These are phyloP conservation scores for Panicum miliaceum DNA, from an alignment of 176 grass and related monocot genomes.

Conservation along the genomic window DNA sequence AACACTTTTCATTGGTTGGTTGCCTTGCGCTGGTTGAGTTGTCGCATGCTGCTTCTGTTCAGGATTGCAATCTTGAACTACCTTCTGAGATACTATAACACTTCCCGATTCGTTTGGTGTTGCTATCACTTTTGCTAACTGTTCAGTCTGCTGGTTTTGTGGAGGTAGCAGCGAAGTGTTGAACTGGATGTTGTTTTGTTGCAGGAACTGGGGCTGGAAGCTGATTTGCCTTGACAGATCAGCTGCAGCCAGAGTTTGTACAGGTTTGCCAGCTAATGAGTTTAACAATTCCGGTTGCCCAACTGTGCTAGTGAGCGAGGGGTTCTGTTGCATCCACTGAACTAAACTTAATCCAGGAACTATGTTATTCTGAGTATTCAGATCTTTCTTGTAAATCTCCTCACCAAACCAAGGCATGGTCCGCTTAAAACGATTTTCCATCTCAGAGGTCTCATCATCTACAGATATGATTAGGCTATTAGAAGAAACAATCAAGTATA, in stretches of 20 bases:
- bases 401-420: constrained; percentile 73
- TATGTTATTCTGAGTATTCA: constrained; percentile 59
- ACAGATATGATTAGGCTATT: constrained; percentile 21
- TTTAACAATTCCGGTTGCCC: constrained; percentile 63
- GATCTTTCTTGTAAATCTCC: constrained; percentile 67
- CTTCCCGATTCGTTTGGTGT: constrained; percentile 50
- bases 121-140: constrained; percentile 50
- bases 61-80: constrained; percentile 48
- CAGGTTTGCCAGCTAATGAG: constrained; percentile 55
- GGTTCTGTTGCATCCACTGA: constrained; percentile 74
- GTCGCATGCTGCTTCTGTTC: constrained; percentile 50
- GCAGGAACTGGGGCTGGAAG: constrained; percentile 64
- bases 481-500: constrained; percentile 16
- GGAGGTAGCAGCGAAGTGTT: constrained; percentile 51
- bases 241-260: constrained; percentile 58
- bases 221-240: constrained; percentile 69
- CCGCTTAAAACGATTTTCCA: constrained; percentile 63
- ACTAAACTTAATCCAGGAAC: constrained; percentile 69
- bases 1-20: constrained; percentile 43
- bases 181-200: constrained; percentile 76
- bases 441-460: constrained; percentile 65
- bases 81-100: constrained; percentile 48
- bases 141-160: constrained; percentile 61
- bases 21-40: constrained; percentile 47
- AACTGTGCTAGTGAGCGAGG: constrained; percentile 45